Evolutionary conservation across 2,329 filamentous ascomycete genomes (phyloP).

Genomic region (Atkinsonella hypoxylon): DNA sequence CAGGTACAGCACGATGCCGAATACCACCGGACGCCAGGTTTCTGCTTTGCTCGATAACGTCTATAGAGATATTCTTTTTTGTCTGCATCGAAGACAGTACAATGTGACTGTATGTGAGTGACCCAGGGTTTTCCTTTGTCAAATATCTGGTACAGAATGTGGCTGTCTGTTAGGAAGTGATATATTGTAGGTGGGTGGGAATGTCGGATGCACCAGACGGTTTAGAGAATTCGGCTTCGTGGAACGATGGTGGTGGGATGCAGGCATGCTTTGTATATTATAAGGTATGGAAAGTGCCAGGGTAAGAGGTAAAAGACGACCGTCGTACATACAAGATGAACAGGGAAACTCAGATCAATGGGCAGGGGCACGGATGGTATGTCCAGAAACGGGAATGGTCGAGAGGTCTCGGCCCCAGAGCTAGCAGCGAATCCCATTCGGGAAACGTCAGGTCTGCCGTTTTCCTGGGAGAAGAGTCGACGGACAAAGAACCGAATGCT

Average conservation of each 20-base stretch:
- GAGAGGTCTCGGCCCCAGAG: constrained; percentile 17
- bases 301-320: constrained; percentile 11
- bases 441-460: constrained; percentile 3
- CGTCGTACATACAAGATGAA: constrained; percentile 6
- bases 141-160: not conserved
- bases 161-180: not conserved
- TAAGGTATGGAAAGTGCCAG: constrained; percentile 12
- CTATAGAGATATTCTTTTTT: not conserved
- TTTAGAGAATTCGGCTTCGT: not conserved
- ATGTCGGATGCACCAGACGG: not conserved
- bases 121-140: not conserved
- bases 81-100: not conserved
- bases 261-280: constrained; percentile 19
- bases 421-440: constrained; percentile 6
- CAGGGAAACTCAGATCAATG: constrained; percentile 16
- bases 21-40: not conserved
- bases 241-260: constrained; percentile 6
- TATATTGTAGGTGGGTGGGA: not conserved
- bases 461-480: constrained; percentile 2
- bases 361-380: constrained; percentile 23
- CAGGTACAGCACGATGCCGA: no score
- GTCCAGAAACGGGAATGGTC: constrained; percentile 28
- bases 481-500: not conserved
- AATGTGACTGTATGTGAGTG: not conserved
- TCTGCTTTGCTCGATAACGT: not conserved